Percentiles rank a stretch among this genome's conserved stretches.
Conservation (phyloP, 169 alveolate species). For the Cystoisospora suis region DNA sequence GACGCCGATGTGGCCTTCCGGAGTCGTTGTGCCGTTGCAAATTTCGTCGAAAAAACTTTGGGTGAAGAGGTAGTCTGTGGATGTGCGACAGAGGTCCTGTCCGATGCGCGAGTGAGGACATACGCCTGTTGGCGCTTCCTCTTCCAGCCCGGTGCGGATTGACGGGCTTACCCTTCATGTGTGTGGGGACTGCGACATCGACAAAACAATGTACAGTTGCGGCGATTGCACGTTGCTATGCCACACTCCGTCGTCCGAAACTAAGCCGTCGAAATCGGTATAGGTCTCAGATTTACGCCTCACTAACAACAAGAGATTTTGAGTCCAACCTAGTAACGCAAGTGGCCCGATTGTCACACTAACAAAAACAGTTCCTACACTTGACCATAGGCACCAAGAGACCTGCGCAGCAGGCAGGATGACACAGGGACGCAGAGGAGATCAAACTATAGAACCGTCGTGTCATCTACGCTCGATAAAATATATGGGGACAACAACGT, state of each 20-base stretch:
- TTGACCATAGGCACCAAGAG: no score
- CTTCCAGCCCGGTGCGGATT: neutral
- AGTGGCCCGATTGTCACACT: no score
- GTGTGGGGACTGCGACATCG: neutral
- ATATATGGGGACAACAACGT: neutral
- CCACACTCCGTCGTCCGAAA: no score
- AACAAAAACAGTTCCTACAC: no score
- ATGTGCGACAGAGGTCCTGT: neutral
- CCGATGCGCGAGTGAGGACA: neutral
- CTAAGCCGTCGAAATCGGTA: no score
- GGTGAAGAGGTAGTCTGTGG: neutral
- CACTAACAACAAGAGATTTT: no score
- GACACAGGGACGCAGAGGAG: no score
- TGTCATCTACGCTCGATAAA: neutral
- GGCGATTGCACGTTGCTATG: no score
- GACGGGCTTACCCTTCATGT: conserved; percentile 4
- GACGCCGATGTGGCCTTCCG: neutral
- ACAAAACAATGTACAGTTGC: neutral
- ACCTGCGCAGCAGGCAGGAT: no score
- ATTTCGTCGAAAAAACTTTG: neutral
- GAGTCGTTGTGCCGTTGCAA: neutral
- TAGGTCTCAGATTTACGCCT: no score
- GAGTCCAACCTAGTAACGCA: no score
- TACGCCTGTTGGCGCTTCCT: neutral
- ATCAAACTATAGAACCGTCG: no score